Evolutionary conservation across 2,329 filamentous ascomycete species (phyloP), one percentile per base, ranked within the genome.

Genomic region (Pyrenochaeta sp.): DNA sequence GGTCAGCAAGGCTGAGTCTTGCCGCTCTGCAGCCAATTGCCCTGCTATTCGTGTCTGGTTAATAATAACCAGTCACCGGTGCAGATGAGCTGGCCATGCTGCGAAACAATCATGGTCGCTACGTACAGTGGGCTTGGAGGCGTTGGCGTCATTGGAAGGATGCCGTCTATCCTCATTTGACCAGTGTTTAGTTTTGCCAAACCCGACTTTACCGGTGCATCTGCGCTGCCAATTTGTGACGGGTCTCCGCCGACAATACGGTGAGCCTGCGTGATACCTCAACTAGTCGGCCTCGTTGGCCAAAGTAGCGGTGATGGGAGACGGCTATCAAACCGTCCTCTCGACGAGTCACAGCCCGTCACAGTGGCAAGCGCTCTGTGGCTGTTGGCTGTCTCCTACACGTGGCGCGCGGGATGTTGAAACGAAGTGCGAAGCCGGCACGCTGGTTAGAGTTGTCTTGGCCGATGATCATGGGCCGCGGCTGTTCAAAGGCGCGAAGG

Each of bases 371-470:
- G 41, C 46, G 48, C 63, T 53, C 53, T 65, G 54, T 60, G 64
- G 60, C 61, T 57, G 51, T 31, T 32, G 37, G 42, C 29, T 44
- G 37, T 40, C 39, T 39, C 40, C 60, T 53, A 60, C 65, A 69
- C 65, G 65, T 67, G 67, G 65, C 64, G 61, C 49, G 53, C 59
- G 59, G 56, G 51, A 63, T 55, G 53, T 60, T 63, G 65, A 70
- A 71, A 66, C 67, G 45, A 60, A 64, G 51, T 49, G 54, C 56
- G 47, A 61, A 64, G 62, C 68, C 68, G 63, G 57, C 59, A 51
- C 51, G 43, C 47, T 60, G 67, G 68, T 69, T 64, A 50, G 55
- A 53, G 56, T 61, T 58, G 41, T 43, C 59, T 56, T 59, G 63
- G 54, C 51, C 54, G 61, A 58, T 52, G 59, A 64, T 59, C 66